Base-by-base conservation (phyloP, 1,139 yeast genomes). In the Taphrina communis region DNA sequence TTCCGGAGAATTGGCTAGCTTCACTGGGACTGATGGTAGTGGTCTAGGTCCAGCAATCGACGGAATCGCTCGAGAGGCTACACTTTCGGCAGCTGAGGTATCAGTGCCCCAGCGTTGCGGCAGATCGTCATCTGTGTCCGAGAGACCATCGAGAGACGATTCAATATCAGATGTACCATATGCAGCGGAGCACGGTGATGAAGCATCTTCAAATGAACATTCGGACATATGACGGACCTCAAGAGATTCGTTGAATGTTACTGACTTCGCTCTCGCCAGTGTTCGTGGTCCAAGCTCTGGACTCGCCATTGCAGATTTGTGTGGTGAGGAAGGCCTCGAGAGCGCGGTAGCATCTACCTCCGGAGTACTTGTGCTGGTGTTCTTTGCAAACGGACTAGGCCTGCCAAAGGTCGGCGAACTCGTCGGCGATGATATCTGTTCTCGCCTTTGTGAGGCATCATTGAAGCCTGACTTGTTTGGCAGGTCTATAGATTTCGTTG, bases 151-250 rank as follows among this genome's bases (percentile, higher is more conserved):
- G 21, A 50, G 51, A 12, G 53, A 55, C 25, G 39, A 56, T 14
- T 56, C 52, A 36, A 48, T 44, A 1, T 53, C 61, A 17, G 42
- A 61, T 12, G 38, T 19, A 42, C 39, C 61, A 31, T 35, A 46
- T 12, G 39, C 36, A 4, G 61, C 44, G 9, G 60, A 63, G n/a
- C 19, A 55, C 11, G 67, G 67, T 5, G 67, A 63, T 12, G 67
- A 63, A 35, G 51, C 61, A 1, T 42, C 52, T 9, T 63, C 67
- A 38, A 63, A 63, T 5, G 67, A 63, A 39, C 67, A 51, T 4
- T 63, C 67, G 9, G 67, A 63, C 67, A 63, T 63, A 21, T 63
- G 67, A 9, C 67, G 46, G 7, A 63, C 67, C 17, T 63, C 67
- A 19, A 48, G 67, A 7, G 67, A 53, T 36, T 63, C 67, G 52